Percentiles rank a stretch among this genome's conserved stretches.
These are phyloP conservation scores for Fusarium bulbicola DNA, from an alignment of 2,329 filamentous ascomycete species.

Conservation along the genomic window DNA sequence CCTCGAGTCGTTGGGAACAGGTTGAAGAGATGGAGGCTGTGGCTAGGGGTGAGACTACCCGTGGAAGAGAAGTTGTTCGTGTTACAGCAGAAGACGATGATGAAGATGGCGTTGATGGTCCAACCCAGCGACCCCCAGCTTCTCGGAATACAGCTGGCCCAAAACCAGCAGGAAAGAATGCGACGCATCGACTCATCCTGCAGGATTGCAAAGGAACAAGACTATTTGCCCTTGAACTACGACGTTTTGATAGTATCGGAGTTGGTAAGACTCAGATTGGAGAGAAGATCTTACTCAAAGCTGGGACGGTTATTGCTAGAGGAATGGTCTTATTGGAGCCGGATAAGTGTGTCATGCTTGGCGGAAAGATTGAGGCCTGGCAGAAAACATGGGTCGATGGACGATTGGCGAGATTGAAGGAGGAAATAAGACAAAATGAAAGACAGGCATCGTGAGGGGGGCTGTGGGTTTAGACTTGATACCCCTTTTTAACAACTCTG, in stretches of 20 bases:
- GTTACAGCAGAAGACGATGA: conserved; percentile 60
- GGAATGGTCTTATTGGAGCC: conserved; percentile 84
- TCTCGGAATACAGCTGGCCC: conserved; percentile 22
- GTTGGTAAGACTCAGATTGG: conserved; percentile 76
- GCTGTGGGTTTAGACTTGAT: conserved; percentile 19
- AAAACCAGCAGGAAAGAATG: conserved; percentile 49
- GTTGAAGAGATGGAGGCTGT: conserved; percentile 81
- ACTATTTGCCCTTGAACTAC: conserved; percentile 78
- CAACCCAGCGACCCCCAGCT: conserved; percentile 22
- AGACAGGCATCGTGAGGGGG: conserved; percentile 7
- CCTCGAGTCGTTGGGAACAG: conserved; percentile 83
- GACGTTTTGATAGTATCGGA: conserved; percentile 70
- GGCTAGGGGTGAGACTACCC: conserved; percentile 76
- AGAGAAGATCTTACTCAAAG: conserved; percentile 78
- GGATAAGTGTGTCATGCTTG: conserved; percentile 73
- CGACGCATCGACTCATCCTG: conserved; percentile 82
- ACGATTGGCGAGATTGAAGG: conserved; percentile 74
- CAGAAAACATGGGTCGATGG: conserved; percentile 81
- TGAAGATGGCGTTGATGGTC: conserved; percentile 56
- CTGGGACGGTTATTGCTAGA: conserved; percentile 72
- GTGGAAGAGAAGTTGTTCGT: conserved; percentile 84
- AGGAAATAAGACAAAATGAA: conserved; percentile 58
- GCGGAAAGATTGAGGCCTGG: conserved; percentile 84
- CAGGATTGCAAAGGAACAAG: conserved; percentile 80
- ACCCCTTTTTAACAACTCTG: conserved; percentile 20